Evolutionary conservation across 495 filamentous ascomycete species (phyloP).

Genomic region (Delitschia confertaspora): DNA sequence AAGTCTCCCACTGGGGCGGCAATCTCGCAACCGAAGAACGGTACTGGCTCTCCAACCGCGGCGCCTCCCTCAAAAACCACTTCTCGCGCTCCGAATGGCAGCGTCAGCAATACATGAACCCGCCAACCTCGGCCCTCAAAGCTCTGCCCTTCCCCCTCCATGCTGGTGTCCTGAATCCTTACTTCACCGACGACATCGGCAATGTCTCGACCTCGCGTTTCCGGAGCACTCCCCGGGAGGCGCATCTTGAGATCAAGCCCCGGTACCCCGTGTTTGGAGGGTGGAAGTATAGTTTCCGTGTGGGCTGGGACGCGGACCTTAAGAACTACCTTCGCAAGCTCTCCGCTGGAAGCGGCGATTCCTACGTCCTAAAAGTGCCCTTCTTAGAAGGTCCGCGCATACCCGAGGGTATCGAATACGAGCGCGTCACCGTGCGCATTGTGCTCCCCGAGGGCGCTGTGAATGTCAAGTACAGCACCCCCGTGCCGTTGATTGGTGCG

Average conservation of each 20-base stretch:
- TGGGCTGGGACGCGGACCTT: constrained; percentile 88
- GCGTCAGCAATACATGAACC: constrained; percentile 64
- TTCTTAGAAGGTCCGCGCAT: constrained; percentile 88
- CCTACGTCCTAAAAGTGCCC: constrained; percentile 86
- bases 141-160: constrained; percentile 71
- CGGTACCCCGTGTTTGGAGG: constrained; percentile 89
- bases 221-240: constrained; percentile 68
- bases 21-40: constrained; percentile 91
- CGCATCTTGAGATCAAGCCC: constrained; percentile 78
- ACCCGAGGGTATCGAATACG: constrained; percentile 75
- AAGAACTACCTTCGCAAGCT: constrained; percentile 60
- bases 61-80: constrained; percentile 69
- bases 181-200: constrained; percentile 94
- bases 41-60: constrained; percentile 80
- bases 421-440: constrained; percentile 67
- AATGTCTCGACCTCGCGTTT: constrained; percentile 93
- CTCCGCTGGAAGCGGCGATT: constrained; percentile 47
- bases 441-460: constrained; percentile 85
- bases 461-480: constrained; percentile 61
- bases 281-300: constrained; percentile 93
- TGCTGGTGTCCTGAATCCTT: constrained; percentile 69
- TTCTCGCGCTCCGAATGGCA: constrained; percentile 85
- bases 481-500: constrained; percentile 46
- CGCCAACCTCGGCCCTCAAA: constrained; percentile 66
- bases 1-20: constrained; percentile 96